Percentiles rank a stretch among this genome's conserved stretches.
These are phyloP conservation scores for Rubia yunnanensis DNA, from an alignment of 257 asterid genomes.

Conservation along the genomic window DNA sequence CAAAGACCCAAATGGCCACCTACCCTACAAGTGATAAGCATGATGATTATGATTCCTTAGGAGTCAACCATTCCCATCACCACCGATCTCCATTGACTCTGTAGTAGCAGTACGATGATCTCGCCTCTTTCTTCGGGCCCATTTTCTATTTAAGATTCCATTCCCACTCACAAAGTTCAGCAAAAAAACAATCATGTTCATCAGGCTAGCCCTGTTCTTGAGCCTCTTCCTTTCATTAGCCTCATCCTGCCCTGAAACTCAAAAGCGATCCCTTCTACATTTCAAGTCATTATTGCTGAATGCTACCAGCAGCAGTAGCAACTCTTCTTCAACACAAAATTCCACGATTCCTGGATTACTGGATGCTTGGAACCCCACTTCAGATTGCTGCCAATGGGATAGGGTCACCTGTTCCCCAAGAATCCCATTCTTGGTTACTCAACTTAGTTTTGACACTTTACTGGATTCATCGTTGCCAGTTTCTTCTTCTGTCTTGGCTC, in stretches of 20 bases:
- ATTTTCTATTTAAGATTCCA: neutral
- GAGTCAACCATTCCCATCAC: neutral
- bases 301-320: neutral
- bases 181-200: neutral
- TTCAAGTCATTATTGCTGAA: slow-evolving; percentile 17
- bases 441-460: slow-evolving; percentile 12
- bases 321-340: neutral
- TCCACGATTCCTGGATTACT: neutral
- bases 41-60: neutral
- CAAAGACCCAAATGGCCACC: neutral
- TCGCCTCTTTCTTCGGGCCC: neutral
- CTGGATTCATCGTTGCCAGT: neutral
- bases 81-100: neutral
- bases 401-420: slow-evolving; percentile 9
- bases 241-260: slow-evolving; percentile 13
- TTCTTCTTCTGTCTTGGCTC: slow-evolving; percentile 17
- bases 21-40: neutral
- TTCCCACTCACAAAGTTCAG: neutral
- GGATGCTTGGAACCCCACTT: slow-evolving; percentile 18
- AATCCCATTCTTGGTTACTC: slow-evolving; percentile 2
- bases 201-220: slow-evolving; percentile 5
- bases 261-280: slow-evolving; percentile 22
- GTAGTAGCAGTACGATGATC: neutral
- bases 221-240: slow-evolving; percentile 10
- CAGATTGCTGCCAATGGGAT: slow-evolving; percentile 25